Conservation (phyloP, 495 filamentous ascomycete species). For the Lophiotrema nucula region DNA sequence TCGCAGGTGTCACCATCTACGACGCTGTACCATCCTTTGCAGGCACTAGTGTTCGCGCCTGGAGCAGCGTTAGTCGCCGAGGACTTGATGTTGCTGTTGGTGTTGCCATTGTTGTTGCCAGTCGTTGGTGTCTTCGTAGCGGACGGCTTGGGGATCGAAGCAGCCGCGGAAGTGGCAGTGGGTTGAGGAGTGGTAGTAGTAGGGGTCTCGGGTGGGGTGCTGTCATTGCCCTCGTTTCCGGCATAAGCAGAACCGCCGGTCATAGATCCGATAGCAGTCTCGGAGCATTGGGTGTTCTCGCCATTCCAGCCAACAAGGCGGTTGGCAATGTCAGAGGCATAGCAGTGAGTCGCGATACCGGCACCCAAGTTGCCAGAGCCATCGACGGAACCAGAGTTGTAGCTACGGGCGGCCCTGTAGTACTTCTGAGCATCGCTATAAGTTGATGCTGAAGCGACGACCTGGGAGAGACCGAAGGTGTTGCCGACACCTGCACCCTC, state of each 20-base stretch:
- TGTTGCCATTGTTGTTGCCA: background rate
- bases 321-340: conserved; percentile 58
- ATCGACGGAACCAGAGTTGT: conserved; percentile 58
- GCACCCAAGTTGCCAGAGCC: conserved; percentile 48
- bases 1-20: conserved; percentile 25
- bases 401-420: conserved; percentile 54
- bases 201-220: background rate
- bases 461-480: conserved; percentile 48
- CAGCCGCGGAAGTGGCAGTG: background rate
- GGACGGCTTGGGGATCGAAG: background rate
- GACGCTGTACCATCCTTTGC: conserved; percentile 30
- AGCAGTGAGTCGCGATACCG: conserved; percentile 56
- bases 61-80: background rate
- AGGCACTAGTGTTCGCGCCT: conserved; percentile 9
- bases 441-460: conserved; percentile 39
- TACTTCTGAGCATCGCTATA: conserved; percentile 40
- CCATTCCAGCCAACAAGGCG: conserved; percentile 52
- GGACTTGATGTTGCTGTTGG: background rate
- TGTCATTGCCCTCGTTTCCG: background rate
- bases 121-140: background rate
- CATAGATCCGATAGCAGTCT: conserved; percentile 24
- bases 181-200: background rate
- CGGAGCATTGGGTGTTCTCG: conserved; percentile 25
- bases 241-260: background rate
- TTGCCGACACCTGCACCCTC: conserved; percentile 49